Base-by-base conservation (phyloP, 2,329 filamentous ascomycete species). In the Cercospora canescens region DNA sequence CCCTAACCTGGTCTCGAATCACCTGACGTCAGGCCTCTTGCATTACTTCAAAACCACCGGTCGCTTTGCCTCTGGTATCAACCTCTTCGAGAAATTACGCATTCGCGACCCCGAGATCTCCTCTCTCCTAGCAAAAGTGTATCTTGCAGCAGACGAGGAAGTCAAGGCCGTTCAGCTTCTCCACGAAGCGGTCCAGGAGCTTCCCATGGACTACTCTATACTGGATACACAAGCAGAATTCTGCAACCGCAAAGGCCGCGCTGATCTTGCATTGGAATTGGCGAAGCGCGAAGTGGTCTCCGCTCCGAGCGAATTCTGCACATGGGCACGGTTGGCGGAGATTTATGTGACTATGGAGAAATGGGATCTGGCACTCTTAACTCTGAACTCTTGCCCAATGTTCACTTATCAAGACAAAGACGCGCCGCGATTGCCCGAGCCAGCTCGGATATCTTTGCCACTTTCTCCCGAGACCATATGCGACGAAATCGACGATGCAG, bases 351-450 rank as follows among this genome's bases (percentile, higher is more conserved):
- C 90, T 58, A 88, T 96, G 80, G 95, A 99, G 77, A 92, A 96
- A 76, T 99, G 95, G 93, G 95, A 98, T 76, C 88, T 98, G 72
- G 95, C 95, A 0, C 86, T 99, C 26, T 89, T 96, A 5, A 98
- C 95, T 4, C 85, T 99, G 60, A 99, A 99, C 81, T 99, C 95
- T 18, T 99, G 95, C 79, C 95, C 95, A 8, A 99, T 99, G 95
- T 99, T 99, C 79, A 99, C 95, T 6, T 98, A 99, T 79, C 95
- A 98, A 79, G 95, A 99, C 80, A 98, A 97, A 79, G 95, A 99
- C 77, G 91, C 93, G 6, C 95, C 95, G 3, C 82, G 95, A 66
- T 94, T 98, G 91, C 95, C 95, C 1, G 93, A 97, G 75, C 94
- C 95, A 0, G 90, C 91, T 73, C 91, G 93, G 63, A 91, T 98